Evolutionary conservation across 805 yeast genomes (phyloP), one percentile per base, ranked within the genome.

Genomic region (Isabelozyma rhagii): DNA sequence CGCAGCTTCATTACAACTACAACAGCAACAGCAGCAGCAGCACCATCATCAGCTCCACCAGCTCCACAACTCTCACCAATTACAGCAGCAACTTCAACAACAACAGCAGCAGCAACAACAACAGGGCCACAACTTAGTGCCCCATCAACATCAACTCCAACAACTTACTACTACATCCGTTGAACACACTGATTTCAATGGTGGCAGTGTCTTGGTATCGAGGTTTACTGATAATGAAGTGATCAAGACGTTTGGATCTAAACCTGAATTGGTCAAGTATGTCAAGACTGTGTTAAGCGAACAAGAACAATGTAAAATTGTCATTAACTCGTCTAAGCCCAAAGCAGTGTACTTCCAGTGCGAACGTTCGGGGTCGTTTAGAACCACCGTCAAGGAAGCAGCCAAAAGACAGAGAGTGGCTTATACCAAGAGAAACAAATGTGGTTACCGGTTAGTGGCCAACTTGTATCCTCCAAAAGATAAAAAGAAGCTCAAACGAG

Each of bases 331-430:
- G 28, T 72, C 77, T 27, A 74, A 74, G 60, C 78, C 78, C 18
- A 73, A 74, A 59, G 79, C 79, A 5, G 75, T 74, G 18, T 74
- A 74, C 60, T 74, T 74, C 61, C 77, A 72, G 59, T 74, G 77
- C 56, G 79, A 74, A 56, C 57, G 77, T 44, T 68, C 75, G 5
- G 79, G 79, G 2, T 63, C 68, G 34, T 74, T 73, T 52, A 63
- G 79, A 60, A 74, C 79, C 40, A 74, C 79, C 3, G 79, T 74
- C 47, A 74, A 74, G 59, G 78, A 72, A 46, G 64, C 75, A 21
- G 56, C 71, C 45, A 73, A 74, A 62, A 62, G 79, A 60, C 78
- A 74, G 54, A 58, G 79, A 55, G 76, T 73, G 10, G 79, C 78
- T 11, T 74, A 73, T 63, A 74, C 78, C 49, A 74, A 74, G 60